Evolutionary conservation across 495 filamentous ascomycete genomes (phyloP), one percentile per base, ranked within the genome.

Genomic region (Pseudevernia furfuracea): DNA sequence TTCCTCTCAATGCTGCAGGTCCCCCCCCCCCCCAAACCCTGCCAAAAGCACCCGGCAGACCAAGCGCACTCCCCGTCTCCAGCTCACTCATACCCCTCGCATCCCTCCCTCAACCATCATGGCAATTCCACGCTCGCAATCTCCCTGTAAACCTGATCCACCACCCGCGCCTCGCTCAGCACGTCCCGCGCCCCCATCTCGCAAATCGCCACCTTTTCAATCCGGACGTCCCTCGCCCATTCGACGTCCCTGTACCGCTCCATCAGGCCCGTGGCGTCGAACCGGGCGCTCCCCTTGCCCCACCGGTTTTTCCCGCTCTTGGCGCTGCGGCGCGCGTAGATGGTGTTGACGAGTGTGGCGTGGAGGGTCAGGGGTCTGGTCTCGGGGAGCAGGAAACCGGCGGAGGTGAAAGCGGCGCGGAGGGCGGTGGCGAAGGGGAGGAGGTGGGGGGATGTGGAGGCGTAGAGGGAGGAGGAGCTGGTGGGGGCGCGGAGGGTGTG

Each of bases 261-360:
- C 5, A 87, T 48, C 23, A 86, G 70, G 9, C 71, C 78, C 43
- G 68, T 73, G 6, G 82, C 83, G 71, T 88, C 81, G 64, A 89
- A 73, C 39, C 73, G 64, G 39, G 69, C 65, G 56, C 74, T 69
- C 48, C 77, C 66, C 67, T 74, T 71, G 69, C 76, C 32, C 74
- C 77, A 37, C 66, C 69, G 39, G 37, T 62, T 66, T 67, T 74
- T 63, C 66, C 72, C 68, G 11, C 64, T 58, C 30, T 68, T 57
- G 34, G 37, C 58, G 37, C 23, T 41, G 34, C 57, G 55, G 34
- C 57, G 55, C 41, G 87, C 84, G 72, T 96, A 96, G 38, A 92
- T 83, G 11, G 91, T 96, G 73, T 97, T 96, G 28, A 94, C 75
- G 7, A 97, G 78, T 5, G 93, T 96, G 21, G 89, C 91, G 72